A percentile compares a stretch with the other conserved stretches of the same genome.
phyloP scores from a whole-genome alignment of 106 monocot species.

The Chionographis japonica region DNA sequence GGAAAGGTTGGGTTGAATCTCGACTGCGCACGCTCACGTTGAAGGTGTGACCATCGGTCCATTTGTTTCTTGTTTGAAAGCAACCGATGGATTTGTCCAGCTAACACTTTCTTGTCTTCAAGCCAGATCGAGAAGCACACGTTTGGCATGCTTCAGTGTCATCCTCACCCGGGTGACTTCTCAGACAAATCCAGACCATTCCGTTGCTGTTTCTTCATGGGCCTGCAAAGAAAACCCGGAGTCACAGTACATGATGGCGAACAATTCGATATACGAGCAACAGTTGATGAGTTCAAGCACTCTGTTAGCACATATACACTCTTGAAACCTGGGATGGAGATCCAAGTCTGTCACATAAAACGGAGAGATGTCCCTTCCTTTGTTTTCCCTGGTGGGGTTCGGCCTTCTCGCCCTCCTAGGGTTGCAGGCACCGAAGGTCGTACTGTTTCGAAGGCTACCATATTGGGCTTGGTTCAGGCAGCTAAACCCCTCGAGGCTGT shows the following conservation, averaged over 20 bases:
- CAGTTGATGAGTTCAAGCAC: constrained; percentile 72
- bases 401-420: constrained; percentile 53
- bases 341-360: constrained; percentile 77
- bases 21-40: constrained; percentile 79
- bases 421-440: constrained; percentile 3
- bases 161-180: constrained; percentile 83
- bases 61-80: neutral
- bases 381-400: constrained; percentile 81
- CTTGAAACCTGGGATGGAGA: constrained; percentile 82
- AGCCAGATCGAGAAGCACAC: constrained; percentile 80
- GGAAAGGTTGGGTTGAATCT: constrained; percentile 99
- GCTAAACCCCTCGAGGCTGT: constrained; percentile 3
- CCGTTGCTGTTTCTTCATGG: constrained; percentile 80
- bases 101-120: neutral
- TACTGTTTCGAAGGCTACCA: constrained; percentile 13
- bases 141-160: constrained; percentile 82
- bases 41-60: constrained; percentile 40
- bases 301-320: constrained; percentile 39
- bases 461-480: constrained; percentile 5
- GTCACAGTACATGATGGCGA: constrained; percentile 51
- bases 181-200: constrained; percentile 45
- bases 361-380: constrained; percentile 64
- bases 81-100: neutral
- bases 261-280: constrained; percentile 76
- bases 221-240: constrained; percentile 75